A percentile compares a stretch with the other conserved stretches of the same genome.
Evolutionary conservation across 768 basidiomycete genomes (phyloP).

Genomic region (Leucocoprinus leucothites): DNA sequence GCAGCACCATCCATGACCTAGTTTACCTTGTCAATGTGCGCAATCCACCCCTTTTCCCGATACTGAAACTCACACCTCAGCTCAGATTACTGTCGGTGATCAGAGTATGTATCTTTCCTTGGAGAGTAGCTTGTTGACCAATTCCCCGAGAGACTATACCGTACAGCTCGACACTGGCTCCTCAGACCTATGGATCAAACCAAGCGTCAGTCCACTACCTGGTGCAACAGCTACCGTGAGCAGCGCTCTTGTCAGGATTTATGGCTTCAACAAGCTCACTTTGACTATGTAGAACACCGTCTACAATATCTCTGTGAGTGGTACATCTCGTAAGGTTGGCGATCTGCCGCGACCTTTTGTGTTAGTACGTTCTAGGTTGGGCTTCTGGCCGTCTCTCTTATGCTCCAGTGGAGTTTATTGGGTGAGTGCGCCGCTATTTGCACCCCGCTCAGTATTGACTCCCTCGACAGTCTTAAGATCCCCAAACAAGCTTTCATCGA

Average conservation of each 20-base stretch:
- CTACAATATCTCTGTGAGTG: slow-evolving; percentile 63
- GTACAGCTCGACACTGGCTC: slow-evolving; percentile 87
- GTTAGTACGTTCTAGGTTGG: slow-evolving; percentile 81
- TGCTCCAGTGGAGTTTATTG: slow-evolving; percentile 65
- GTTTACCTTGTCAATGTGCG: slow-evolving; percentile 78
- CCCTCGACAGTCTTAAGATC: slow-evolving; percentile 50
- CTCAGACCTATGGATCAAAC: slow-evolving; percentile 74
- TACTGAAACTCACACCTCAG: slow-evolving; percentile 10
- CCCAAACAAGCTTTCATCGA: slow-evolving; percentile 73
- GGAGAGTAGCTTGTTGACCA: background rate
- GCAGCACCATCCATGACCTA: slow-evolving; percentile 70
- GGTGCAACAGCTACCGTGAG: slow-evolving; percentile 47
- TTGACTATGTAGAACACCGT: slow-evolving; percentile 32
- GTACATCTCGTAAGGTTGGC: background rate
- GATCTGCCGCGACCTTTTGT: slow-evolving; percentile 5
- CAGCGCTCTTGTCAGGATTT: slow-evolving; percentile 10
- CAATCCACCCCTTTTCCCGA: slow-evolving; percentile 13
- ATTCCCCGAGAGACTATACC: slow-evolving; percentile 47
- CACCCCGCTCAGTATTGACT: background rate
- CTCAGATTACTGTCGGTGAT: slow-evolving; percentile 65
- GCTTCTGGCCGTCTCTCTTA: slow-evolving; percentile 63
- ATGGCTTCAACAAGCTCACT: slow-evolving; percentile 12
- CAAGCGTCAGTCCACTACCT: slow-evolving; percentile 43
- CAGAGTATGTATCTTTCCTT: slow-evolving; percentile 38
- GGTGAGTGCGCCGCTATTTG: slow-evolving; percentile 37